Evolutionary conservation across 805 yeast genomes (phyloP), one percentile per base, ranked within the genome.

Genomic region (Limtongozyma cylindracea): DNA sequence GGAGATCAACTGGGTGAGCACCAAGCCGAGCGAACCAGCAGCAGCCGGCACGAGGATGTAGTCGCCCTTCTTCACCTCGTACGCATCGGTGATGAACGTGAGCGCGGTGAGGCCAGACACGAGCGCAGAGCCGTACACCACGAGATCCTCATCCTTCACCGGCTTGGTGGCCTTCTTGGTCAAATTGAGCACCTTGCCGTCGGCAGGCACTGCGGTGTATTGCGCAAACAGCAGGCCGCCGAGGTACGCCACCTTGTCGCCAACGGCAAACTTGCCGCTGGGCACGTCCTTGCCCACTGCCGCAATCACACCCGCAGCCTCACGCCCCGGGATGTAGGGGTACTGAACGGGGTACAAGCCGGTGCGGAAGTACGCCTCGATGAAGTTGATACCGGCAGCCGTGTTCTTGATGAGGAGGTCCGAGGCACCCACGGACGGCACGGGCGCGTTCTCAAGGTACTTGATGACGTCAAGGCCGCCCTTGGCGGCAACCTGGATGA

Each of bases 11-110:
- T 80, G 93, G 22, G 55, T 50, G 24, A 78, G 47, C 11, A 76
- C 31, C 23, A 61, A 55, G 4, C 96, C 96, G 22, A 76, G 84
- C 25, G 95, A 94, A 20, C 95, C 96, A 3, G 95, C 94, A 6
- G 93, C 93, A 4, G 95, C 95, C 49, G 80, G 77, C 13, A 77
- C 67, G 21, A 82, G 52, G 20, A 73, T 58, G 31, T 45, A 56
- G 26, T 84, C 94, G 23, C 65, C 82, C 38, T 58, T 49, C 32
- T 74, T 39, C 18, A 76, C 72, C 2, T 53, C 35, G 36, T 73
- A 63, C 2, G 88, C 61, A 29, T 73, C 78, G 17, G 53, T 46
- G 21, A 64, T 46, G 27, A 82, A 64, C 1, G 84, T 59, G 33
- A 72, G 43, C 2, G 84, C 88, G 5, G 95, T 82, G 29, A 80